Percentiles rank a stretch among this genome's conserved stretches.
These are phyloP conservation scores for Cyclotella sp. DNA, from an alignment of 108 stramenopile genomes.

Conservation along the genomic window DNA sequence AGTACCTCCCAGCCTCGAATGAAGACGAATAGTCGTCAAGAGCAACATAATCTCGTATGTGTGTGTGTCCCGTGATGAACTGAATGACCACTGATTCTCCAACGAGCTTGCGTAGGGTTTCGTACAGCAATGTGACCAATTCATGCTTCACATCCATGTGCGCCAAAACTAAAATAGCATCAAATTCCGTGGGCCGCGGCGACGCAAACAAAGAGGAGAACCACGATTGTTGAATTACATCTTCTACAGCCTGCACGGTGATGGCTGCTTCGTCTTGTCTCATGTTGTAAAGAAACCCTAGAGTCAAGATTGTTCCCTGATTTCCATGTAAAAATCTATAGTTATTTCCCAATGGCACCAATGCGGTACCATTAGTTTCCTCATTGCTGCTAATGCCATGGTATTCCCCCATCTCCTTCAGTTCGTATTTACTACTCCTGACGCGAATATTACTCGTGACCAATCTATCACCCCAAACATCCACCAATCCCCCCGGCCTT, in stretches of 20 bases:
- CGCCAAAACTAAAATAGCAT: constrained; percentile 78
- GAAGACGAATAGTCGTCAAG: constrained; percentile 52
- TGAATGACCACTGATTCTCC: constrained; percentile 74
- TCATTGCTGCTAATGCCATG: background rate
- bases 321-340: constrained; percentile 65
- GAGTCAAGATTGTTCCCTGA: constrained; percentile 56
- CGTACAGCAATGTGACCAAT: constrained; percentile 54
- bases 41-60: constrained; percentile 46
- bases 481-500: constrained; percentile 67
- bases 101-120: constrained; percentile 50
- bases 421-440: background rate
- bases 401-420: background rate
- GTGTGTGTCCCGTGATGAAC: constrained; percentile 83
- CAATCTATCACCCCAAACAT: constrained; percentile 74
- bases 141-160: constrained; percentile 81
- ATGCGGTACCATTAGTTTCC: background rate
- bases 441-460: constrained; percentile 71
- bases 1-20: constrained; percentile 75
- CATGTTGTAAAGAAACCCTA: constrained; percentile 87
- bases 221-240: constrained; percentile 64
- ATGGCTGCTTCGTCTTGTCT: constrained; percentile 34
- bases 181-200: constrained; percentile 42
- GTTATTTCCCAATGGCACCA: constrained; percentile 58
- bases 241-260: constrained; percentile 57
- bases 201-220: constrained; percentile 52